phyloP scores from a whole-genome alignment of 202 grass and related monocot species.

The Panicum virgatum region DNA sequence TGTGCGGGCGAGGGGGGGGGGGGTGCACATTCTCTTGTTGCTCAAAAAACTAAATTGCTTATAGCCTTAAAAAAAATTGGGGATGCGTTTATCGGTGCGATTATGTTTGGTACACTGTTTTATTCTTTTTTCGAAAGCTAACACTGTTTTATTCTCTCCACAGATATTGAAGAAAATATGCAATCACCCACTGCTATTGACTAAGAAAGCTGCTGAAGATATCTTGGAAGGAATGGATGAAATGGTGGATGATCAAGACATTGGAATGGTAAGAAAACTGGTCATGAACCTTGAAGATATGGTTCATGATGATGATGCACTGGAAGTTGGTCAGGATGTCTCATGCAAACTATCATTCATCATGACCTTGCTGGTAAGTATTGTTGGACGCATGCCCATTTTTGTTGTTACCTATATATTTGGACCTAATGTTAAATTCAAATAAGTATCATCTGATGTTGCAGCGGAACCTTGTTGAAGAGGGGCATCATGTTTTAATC shows the following conservation, averaged over 20 bases:
- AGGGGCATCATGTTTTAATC: slow-evolving; percentile 77
- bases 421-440: slow-evolving; percentile 24
- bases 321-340: slow-evolving; percentile 57
- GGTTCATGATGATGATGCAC: slow-evolving; percentile 50
- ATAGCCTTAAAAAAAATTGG: too few relatives aligned
- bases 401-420: slow-evolving; percentile 19
- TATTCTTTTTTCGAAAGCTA: too few relatives aligned
- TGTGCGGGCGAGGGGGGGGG: too few relatives aligned
- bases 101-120: not conserved
- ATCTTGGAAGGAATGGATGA: slow-evolving; percentile 85
- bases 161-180: slow-evolving; percentile 98
- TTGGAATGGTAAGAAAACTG: slow-evolving; percentile 72
- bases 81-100: not conserved
- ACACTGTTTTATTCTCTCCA: slow-evolving; percentile 23
- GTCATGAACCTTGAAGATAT: slow-evolving; percentile 82
- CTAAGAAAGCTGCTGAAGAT: slow-evolving; percentile 82
- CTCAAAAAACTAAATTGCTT: too few relatives aligned
- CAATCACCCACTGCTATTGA: slow-evolving; percentile 85
- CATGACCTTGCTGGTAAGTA: slow-evolving; percentile 73
- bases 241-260: slow-evolving; percentile 71
- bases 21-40: too few relatives aligned
- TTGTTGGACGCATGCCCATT: slow-evolving; percentile 27
- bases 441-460: slow-evolving; percentile 35
- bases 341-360: slow-evolving; percentile 94
- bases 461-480: slow-evolving; percentile 76